phyloP scores from a whole-genome alignment of 352 stramenopile genomes.

The Pythium angustatum region DNA sequence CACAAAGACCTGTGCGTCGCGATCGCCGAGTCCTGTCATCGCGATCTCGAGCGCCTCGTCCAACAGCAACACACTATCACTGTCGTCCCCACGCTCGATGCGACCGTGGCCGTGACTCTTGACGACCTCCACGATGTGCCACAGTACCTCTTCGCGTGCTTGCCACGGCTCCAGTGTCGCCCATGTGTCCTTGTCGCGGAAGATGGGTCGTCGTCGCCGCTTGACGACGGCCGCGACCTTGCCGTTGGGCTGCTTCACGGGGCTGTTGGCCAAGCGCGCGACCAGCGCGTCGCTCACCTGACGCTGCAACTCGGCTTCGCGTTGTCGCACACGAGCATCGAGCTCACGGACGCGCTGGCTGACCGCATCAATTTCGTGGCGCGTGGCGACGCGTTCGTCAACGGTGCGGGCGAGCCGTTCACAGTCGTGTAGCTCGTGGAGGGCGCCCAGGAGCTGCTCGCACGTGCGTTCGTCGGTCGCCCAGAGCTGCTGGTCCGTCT shows the following conservation, averaged over 20 bases:
- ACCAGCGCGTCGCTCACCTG: background rate
- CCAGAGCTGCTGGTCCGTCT: conserved; percentile 8
- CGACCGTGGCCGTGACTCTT: background rate
- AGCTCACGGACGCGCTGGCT: background rate
- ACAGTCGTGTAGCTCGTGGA: conserved; percentile 11
- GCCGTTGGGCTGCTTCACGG: conserved; percentile 6
- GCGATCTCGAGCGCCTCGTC: conserved; percentile 24
- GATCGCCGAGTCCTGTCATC: conserved; percentile 18
- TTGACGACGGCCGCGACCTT: background rate
- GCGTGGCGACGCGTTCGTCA: conserved; percentile 10
- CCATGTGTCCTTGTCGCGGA: conserved; percentile 15
- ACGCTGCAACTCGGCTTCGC: conserved; percentile 11
- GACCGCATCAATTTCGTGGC: background rate
- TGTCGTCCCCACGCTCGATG: background rate
- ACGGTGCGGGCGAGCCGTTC: background rate
- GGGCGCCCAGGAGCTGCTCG: conserved; percentile 21
- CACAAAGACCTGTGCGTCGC: conserved; percentile 34
- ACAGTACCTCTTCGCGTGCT: conserved; percentile 33
- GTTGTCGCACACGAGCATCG: conserved; percentile 5
- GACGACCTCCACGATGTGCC: conserved; percentile 25
- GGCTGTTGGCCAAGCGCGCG: conserved; percentile 16
- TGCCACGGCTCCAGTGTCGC: conserved; percentile 21
- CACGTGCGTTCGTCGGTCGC: conserved; percentile 15
- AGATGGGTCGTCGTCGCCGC: background rate
- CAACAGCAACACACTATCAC: background rate